Evolutionary conservation across 1,284 basidiomycete species (phyloP), one percentile per base, ranked within the genome.

Genomic region (Sanghuangporus sanghuang): DNA sequence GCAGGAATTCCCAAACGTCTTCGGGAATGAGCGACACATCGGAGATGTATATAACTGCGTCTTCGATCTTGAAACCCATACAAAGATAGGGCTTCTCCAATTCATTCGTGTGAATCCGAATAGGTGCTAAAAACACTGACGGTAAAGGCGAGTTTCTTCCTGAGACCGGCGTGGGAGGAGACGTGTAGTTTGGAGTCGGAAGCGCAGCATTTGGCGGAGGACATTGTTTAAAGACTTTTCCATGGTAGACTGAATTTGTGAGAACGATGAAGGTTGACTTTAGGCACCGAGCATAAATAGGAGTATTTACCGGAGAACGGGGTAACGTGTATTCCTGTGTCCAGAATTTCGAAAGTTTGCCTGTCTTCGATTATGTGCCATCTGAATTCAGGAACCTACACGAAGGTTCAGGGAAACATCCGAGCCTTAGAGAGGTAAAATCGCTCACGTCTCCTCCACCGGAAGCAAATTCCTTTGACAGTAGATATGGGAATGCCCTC

Each of bases 21-120:
- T 88, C 82, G 2, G 92, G 89, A 62, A 93, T 89, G 69, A 79
- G 72, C 4, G 89, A 91, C 42, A 86, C 87, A 71, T 93, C 92
- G 32, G 89, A 89, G 61, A 93, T 78, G 73, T 92, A 92, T 12
- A 85, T 77, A 53, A 92, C 71, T 42, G 79, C 74, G 49, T 85
- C 77, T 67, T 84, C 79, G 36, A 93, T 80, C 68, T 86, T 79
- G 77, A 92, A 93, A n/a, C 87, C 90, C 67, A 88, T 81, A 69
- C 85, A 90, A 56, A 85, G 72, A 72, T 87, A 92, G 1, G 90
- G 56, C 63, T 14, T 27, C 52, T 46, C 11, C 57, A 63, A 16
- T 32, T 57, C 44, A 35, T 48, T 50, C 18, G 48, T n/a, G 21
- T 57, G 60, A 35, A 42, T 54, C 27, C 27, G 44, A 38, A 38